Conservation (phyloP, 345 rosid species). For the Cardiospermum halicacabum region DNA sequence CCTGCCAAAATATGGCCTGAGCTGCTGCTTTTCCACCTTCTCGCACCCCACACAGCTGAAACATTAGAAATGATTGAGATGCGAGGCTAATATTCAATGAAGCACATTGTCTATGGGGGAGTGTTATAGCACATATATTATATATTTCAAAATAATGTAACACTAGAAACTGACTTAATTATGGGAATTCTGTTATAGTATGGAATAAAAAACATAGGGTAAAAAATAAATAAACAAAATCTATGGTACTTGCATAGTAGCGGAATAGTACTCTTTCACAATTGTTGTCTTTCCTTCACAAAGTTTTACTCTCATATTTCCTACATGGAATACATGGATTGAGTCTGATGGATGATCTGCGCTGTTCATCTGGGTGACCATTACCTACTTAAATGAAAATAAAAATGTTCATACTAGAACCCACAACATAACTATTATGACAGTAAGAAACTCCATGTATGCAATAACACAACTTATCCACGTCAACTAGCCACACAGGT, state of each 20-base stretch:
- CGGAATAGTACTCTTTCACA: slow-evolving; percentile 84
- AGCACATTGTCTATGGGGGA: not conserved
- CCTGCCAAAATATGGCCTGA: slow-evolving; percentile 92
- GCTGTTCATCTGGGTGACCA: slow-evolving; percentile 77
- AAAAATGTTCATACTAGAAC: too few species aligned
- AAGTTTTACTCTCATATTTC: slow-evolving; percentile 96
- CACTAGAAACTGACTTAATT: too few species aligned
- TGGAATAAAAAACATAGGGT: not conserved
- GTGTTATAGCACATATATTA: not conserved
- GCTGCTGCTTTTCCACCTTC: slow-evolving; percentile 98
- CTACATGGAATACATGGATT: slow-evolving; percentile 81
- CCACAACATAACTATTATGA: too few species aligned
- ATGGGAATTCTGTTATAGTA: not conserved
- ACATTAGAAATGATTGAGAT: not conserved
- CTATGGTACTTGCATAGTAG: slow-evolving; percentile 70
- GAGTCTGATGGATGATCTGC: slow-evolving; percentile 64
- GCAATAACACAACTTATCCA: not conserved
- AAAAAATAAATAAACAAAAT: not conserved
- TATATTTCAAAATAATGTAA: not conserved
- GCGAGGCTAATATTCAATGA: not conserved
- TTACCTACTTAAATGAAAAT: slow-evolving; percentile 43
- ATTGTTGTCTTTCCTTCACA: slow-evolving; percentile 63
- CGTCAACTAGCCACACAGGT: not conserved
- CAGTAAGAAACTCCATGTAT: too few species aligned
- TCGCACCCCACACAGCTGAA: slow-evolving; percentile 95